Evolutionary conservation across 345 rosid species (phyloP), one percentile per base, ranked within the genome.

Genomic region (Citrus medica): DNA sequence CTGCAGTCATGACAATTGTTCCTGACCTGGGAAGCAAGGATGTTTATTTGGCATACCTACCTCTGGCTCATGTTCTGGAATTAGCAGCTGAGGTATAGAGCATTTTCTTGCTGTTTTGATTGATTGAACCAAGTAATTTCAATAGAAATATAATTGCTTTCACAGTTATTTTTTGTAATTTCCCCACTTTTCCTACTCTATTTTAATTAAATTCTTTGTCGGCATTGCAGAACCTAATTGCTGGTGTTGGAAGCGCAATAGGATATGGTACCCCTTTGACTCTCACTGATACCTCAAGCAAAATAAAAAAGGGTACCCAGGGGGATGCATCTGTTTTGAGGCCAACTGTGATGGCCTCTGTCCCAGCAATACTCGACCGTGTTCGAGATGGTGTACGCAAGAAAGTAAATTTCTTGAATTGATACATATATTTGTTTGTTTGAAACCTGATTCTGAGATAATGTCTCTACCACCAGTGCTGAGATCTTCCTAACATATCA

Each of bases 311-410:
- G 70, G 98, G 98, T 79, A 93, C 99, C 33, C 86, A 90, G 71
- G 99, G 98, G 76, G 99, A 97, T 85, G 98, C 93, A 72, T 79
- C 93, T 16, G 91, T 83, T 37, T 85, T 94, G 76, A 86, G 84
- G 80, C 98, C 99, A 69, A 94, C 99, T 22, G 76, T 97, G 71
- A 90, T 97, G 98, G 88, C 99, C 66, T 92, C 99, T 84, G 99
- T 97, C 78, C 99, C 98, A 69, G 99, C 99, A 83, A 93, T 97
- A 84, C 98, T 97, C 69, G 99, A 97, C 80, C 98, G 98, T 78
- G 97, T 97, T 76, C 91, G 93, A 78, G 98, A 93, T 85, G 99
- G 99, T 73, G 99, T 97, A 67, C 88, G 90, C 67, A 97, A 93
- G 87, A 97, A 94, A 95, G 99, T 93, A 78, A 67, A 85, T 53